phyloP scores from a whole-genome alignment of 495 filamentous ascomycete species.

The Ascobolus immersus region DNA sequence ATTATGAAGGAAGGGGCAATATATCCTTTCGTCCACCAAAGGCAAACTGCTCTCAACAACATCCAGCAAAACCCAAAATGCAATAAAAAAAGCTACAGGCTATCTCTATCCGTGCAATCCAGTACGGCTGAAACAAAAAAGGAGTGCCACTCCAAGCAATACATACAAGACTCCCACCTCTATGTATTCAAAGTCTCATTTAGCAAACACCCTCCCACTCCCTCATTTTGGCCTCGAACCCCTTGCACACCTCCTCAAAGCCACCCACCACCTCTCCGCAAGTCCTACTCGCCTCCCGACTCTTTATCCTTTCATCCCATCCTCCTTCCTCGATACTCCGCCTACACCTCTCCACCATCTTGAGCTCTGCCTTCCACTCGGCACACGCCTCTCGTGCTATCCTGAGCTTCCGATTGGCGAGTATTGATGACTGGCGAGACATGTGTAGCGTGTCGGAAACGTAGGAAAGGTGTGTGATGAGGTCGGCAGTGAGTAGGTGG shows the following conservation, averaged over 20 bases:
- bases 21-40: too few relatives aligned
- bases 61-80: too few relatives aligned
- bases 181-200: too few relatives aligned
- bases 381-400: constrained; percentile 55
- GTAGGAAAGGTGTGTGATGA: constrained; percentile 54
- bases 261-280: constrained; percentile 72
- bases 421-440: constrained; percentile 61
- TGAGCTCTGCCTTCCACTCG: constrained; percentile 59
- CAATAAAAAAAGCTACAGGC: too few relatives aligned
- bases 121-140: too few relatives aligned
- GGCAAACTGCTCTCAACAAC: too few relatives aligned
- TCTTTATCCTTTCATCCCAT: constrained; percentile 49
- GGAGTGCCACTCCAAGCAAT: too few relatives aligned
- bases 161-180: too few relatives aligned
- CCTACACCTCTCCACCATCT: constrained; percentile 52
- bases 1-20: too few relatives aligned
- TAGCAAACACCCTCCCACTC: constrained; percentile 10
- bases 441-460: constrained; percentile 87
- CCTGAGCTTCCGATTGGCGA: constrained; percentile 47
- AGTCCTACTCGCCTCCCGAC: constrained; percentile 49
- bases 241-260: constrained; percentile 63
- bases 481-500: constrained; percentile 43
- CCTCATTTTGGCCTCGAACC: constrained; percentile 30
- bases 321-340: constrained; percentile 54
- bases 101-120: too few relatives aligned